Evolutionary conservation across 202 grass and related monocot species (phyloP).

Genomic region (Zizania palustris): DNA sequence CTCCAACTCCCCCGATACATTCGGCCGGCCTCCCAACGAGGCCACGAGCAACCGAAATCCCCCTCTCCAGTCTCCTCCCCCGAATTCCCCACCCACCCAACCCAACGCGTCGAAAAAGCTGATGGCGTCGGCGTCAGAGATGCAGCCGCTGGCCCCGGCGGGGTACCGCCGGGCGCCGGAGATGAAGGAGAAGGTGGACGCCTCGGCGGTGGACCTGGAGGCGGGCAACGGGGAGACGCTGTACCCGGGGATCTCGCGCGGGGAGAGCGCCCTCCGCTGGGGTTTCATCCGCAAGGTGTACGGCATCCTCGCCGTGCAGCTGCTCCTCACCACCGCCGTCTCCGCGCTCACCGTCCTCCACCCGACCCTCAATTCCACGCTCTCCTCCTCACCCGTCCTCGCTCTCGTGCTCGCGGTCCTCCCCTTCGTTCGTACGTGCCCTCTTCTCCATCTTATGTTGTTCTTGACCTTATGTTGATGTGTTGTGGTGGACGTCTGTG

Average conservation of each 20-base stretch:
- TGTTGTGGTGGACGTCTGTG: not conserved
- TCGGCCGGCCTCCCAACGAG: not conserved
- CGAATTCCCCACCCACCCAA: not conserved
- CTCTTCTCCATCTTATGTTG: not conserved
- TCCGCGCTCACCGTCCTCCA: slow-evolving; percentile 79
- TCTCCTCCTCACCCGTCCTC: slow-evolving; percentile 56
- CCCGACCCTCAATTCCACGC: slow-evolving; percentile 72
- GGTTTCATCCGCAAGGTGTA: slow-evolving; percentile 99
- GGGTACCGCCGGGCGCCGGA: slow-evolving; percentile 54
- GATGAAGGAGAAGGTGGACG: slow-evolving; percentile 87
- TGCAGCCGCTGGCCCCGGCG: slow-evolving; percentile 60
- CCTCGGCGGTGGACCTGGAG: slow-evolving; percentile 66
- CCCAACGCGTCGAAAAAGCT: not conserved
- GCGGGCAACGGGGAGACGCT: slow-evolving; percentile 64
- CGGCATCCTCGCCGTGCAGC: slow-evolving; percentile 94
- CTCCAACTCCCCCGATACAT: not conserved
- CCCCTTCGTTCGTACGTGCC: slow-evolving; percentile 74
- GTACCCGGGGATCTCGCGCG: slow-evolving; percentile 87
- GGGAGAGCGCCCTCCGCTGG: slow-evolving; percentile 89
- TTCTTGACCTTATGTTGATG: not conserved
- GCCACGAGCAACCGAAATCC: slow-evolving; percentile 24
- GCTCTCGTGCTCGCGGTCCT: slow-evolving; percentile 68
- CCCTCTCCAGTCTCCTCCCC: not conserved
- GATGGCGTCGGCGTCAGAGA: slow-evolving; percentile 58
- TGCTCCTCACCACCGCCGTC: slow-evolving; percentile 83